Conservation (phyloP, 192 early-diverging fungal species). For the Coemansia sp. region DNA sequence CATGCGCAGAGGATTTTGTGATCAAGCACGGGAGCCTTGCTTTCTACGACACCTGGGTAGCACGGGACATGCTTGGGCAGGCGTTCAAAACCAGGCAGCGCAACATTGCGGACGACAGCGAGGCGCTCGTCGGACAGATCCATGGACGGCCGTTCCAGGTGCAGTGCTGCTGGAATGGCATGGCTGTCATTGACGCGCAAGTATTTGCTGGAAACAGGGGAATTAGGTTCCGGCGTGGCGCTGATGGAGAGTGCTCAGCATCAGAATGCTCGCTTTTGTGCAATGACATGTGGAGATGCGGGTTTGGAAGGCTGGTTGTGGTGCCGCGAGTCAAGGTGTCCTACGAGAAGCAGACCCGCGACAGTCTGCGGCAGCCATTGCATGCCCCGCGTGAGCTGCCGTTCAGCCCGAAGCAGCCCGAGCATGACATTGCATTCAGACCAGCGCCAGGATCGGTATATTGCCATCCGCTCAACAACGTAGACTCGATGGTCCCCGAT, state of each 20-base stretch:
- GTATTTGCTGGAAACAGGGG: slow-evolving; percentile 23
- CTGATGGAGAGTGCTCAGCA: slow-evolving; percentile 45
- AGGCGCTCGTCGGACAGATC: slow-evolving; percentile 19
- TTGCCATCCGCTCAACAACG: slow-evolving; percentile 42
- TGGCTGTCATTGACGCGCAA: slow-evolving; percentile 38
- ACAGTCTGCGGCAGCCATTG: slow-evolving; percentile 24
- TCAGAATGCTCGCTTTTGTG: slow-evolving; percentile 57
- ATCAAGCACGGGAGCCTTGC: slow-evolving; percentile 22
- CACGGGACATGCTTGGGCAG: slow-evolving; percentile 50
- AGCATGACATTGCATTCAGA: slow-evolving; percentile 17
- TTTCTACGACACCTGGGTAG: slow-evolving; percentile 57
- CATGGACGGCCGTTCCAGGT: slow-evolving; percentile 46
- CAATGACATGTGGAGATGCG: slow-evolving; percentile 49
- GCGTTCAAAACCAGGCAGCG: slow-evolving; percentile 35
- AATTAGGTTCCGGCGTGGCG: slow-evolving; percentile 29
- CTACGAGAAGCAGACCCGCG: slow-evolving; percentile 43
- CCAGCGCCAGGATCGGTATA: slow-evolving; percentile 39
- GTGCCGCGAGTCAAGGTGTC: slow-evolving; percentile 54
- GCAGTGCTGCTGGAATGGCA: slow-evolving; percentile 58
- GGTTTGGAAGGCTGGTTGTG: slow-evolving; percentile 34
- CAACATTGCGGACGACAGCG: slow-evolving; percentile 39
- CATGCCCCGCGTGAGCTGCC: slow-evolving; percentile 28
- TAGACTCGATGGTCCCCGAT: slow-evolving; percentile 21
- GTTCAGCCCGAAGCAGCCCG: slow-evolving; percentile 10
- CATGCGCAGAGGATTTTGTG: slow-evolving; percentile 56